phyloP scores from a whole-genome alignment of 164 flowering plant genomes.

The Kingdonia uniflora region DNA sequence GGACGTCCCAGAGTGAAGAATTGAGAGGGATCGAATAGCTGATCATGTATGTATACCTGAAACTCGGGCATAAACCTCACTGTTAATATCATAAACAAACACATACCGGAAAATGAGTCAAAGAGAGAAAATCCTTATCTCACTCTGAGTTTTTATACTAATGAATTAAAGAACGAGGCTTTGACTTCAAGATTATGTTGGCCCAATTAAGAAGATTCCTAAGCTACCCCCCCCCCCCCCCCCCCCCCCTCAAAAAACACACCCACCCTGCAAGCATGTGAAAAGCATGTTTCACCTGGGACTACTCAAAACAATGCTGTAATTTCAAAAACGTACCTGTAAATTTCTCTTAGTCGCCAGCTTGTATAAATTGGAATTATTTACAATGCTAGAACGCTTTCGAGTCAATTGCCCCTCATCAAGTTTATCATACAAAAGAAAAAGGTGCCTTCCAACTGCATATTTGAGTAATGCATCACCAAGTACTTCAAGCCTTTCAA shows the following conservation, averaged over 20 bases:
- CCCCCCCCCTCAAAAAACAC: too few species aligned
- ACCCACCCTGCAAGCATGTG: too few species aligned
- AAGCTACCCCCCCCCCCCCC: too few species aligned
- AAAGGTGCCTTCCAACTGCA: slow-evolving; percentile 73
- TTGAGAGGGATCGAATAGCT: slow-evolving; percentile 58
- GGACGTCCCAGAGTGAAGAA: slow-evolving; percentile 73
- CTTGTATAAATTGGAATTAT: slow-evolving; percentile 57
- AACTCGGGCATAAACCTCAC: slow-evolving; percentile 2
- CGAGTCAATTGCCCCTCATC: slow-evolving; percentile 84
- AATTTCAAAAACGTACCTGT: slow-evolving; percentile 39
- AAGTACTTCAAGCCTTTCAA: slow-evolving; percentile 93
- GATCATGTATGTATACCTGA: slow-evolving; percentile 89
- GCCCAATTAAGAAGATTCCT: too few species aligned
- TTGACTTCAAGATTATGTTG: too few species aligned
- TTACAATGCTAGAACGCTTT: slow-evolving; percentile 68
- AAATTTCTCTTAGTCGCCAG: slow-evolving; percentile 50
- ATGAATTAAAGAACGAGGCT: neutral
- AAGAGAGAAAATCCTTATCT: too few species aligned
- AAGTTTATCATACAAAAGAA: slow-evolving; percentile 48
- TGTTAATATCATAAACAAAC: too few species aligned
- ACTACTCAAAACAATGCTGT: too few species aligned
- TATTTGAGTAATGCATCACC: slow-evolving; percentile 96
- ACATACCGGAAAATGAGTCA: too few species aligned
- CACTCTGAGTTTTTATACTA: too few species aligned
- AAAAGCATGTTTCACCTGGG: too few species aligned